phyloP scores from a whole-genome alignment of 768 basidiomycete genomes.

The Boletus rubroflammeus region DNA sequence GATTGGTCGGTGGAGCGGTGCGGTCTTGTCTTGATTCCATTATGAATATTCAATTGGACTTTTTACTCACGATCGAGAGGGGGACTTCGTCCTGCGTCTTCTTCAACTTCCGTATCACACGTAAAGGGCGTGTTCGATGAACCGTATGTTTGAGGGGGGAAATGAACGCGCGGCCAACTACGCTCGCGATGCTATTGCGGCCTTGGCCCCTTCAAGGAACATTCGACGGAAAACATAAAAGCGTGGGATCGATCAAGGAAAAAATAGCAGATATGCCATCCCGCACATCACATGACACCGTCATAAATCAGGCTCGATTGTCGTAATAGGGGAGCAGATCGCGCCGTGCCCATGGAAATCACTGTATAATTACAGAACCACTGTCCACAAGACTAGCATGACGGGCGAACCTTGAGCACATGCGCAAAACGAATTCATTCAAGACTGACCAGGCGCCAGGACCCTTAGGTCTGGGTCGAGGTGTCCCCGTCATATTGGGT shows the following conservation, averaged over 20 bases:
- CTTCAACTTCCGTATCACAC: neutral
- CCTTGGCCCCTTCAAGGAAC: neutral
- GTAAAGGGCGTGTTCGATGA: neutral
- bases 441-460: too few species aligned
- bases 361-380: neutral
- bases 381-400: neutral
- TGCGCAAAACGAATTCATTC: neutral
- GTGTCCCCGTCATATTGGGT: neutral
- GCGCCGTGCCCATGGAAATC: neutral
- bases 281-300: neutral
- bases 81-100: neutral
- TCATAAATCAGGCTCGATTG: neutral
- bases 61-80: neutral
- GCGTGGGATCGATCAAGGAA: neutral
- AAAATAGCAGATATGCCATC: neutral
- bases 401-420: neutral
- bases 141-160: neutral
- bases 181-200: neutral
- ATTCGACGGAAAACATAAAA: neutral
- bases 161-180: neutral
- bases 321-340: neutral
- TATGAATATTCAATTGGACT: neutral
- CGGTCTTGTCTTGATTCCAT: neutral
- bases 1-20: conserved; percentile 48
- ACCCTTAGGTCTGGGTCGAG: neutral